Evolutionary conservation across 2,329 filamentous ascomycete species (phyloP).

Genomic region (Hymenoscyphus fructigenus): DNA sequence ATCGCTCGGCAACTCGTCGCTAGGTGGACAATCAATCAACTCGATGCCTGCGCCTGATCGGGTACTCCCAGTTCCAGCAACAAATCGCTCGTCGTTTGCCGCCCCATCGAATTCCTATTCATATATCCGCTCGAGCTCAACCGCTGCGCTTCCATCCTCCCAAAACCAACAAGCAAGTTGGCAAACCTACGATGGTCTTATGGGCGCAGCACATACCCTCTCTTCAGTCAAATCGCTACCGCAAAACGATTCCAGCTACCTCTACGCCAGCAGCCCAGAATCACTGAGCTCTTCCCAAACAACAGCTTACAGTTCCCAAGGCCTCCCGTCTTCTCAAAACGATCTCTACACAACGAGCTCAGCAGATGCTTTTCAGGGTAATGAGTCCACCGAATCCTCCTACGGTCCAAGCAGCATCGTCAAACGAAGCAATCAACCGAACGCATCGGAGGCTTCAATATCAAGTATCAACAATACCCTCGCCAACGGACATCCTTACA

Average conservation of each 20-base stretch:
- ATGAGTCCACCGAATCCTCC: conserved; percentile 21
- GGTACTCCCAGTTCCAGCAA: conserved; percentile 29
- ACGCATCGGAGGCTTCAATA: conserved; percentile 11
- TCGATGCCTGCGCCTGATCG: conserved; percentile 31
- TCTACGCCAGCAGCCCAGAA: conserved; percentile 30
- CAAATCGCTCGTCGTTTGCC: conserved; percentile 14
- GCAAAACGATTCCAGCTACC: conserved; percentile 5
- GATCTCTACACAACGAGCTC: conserved; percentile 23
- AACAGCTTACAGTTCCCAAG: conserved; percentile 21
- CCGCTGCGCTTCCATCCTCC: conserved; percentile 1
- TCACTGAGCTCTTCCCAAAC: conserved; percentile 25
- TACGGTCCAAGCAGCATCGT: conserved; percentile 21
- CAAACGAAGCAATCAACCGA: conserved; percentile 21
- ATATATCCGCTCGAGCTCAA: neutral
- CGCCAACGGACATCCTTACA: conserved; percentile 24
- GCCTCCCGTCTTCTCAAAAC: conserved; percentile 13
- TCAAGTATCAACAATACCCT: conserved; percentile 10
- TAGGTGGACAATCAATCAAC: conserved; percentile 4
- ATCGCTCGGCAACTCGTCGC: no score
- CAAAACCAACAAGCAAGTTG: neutral
- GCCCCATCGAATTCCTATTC: conserved; percentile 17
- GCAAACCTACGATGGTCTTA: conserved; percentile 12
- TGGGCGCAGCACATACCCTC: conserved; percentile 8
- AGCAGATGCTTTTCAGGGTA: conserved; percentile 16
- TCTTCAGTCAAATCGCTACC: neutral